Evolutionary conservation across 2,329 filamentous ascomycete species (phyloP).

Genomic region (Verticillium nubilum): DNA sequence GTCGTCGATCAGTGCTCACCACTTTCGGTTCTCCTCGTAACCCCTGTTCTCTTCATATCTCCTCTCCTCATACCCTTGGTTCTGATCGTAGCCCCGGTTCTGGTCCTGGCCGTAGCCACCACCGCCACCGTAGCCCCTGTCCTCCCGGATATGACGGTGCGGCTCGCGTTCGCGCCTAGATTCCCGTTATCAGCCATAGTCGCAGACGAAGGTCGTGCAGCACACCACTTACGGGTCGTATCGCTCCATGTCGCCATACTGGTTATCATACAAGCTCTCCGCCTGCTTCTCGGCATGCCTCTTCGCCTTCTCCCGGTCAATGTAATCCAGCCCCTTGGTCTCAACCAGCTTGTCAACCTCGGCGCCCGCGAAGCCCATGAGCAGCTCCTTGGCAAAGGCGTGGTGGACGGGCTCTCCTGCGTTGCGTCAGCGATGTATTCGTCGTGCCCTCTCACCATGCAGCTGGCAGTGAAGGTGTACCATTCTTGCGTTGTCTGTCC

Average conservation of each 20-base stretch:
- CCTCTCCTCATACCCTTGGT: not conserved
- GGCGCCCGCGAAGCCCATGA: conserved; percentile 66
- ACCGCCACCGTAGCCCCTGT: not conserved
- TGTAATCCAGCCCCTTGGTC: conserved; percentile 59
- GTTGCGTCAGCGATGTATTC: not conserved
- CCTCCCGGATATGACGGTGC: not conserved
- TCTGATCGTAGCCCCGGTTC: not conserved
- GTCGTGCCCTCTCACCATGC: no score
- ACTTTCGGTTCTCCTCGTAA: not conserved
- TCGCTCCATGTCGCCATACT: conserved; percentile 47
- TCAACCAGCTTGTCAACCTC: conserved; percentile 74
- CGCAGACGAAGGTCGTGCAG: not conserved
- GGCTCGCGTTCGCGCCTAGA: not conserved
- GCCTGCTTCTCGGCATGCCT: conserved; percentile 53
- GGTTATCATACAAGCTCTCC: conserved; percentile 55
- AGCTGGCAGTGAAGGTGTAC: conserved; percentile 39
- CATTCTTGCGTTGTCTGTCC: conserved; percentile 65
- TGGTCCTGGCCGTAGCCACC: not conserved
- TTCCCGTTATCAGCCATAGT: not conserved
- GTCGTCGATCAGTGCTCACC: not conserved
- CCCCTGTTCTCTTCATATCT: not conserved
- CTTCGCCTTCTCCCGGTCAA: conserved; percentile 54
- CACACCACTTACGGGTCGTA: conserved; percentile 49
- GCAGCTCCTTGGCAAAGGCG: conserved; percentile 70
- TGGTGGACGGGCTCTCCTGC: conserved; percentile 66